A percentile compares a stretch with the other conserved stretches of the same genome.
phyloP scores from a whole-genome alignment of 139 green algal genomes.

The Pseudopediastrum boryanum region DNA sequence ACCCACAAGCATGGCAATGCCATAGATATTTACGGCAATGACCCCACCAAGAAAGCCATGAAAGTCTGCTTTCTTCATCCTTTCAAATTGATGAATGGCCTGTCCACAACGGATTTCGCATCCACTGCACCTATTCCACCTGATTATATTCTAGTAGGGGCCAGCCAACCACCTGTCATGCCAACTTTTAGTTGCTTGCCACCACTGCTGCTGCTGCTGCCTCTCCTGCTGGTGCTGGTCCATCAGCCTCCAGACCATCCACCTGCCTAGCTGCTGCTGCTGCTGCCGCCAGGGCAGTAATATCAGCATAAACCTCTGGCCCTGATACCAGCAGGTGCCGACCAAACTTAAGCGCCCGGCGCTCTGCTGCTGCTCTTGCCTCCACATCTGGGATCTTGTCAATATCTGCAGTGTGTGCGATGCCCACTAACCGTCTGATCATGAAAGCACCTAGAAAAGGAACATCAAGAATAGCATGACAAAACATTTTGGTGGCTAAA shows the following conservation, averaged over 20 bases:
- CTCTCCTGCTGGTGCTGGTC: not conserved
- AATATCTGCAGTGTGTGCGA: slow-evolving; percentile 95
- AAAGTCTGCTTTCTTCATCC: too few relatives aligned
- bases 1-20: too few relatives aligned
- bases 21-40: too few relatives aligned
- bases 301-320: slow-evolving; percentile 5
- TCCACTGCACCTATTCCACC: too few relatives aligned
- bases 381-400: slow-evolving; percentile 83
- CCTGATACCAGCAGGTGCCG: slow-evolving; percentile 63
- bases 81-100: too few relatives aligned
- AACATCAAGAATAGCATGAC: not conserved
- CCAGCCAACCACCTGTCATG: too few relatives aligned
- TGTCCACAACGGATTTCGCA: too few relatives aligned
- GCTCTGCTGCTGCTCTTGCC: slow-evolving; percentile 77
- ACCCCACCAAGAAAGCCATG: too few relatives aligned
- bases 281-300: slow-evolving; percentile 8
- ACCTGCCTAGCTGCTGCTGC: slow-evolving; percentile 10
- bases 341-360: slow-evolving; percentile 77
- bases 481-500: too few relatives aligned
- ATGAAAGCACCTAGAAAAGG: slow-evolving; percentile 72
- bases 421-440: slow-evolving; percentile 88
- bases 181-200: too few relatives aligned
- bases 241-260: slow-evolving; percentile 11
- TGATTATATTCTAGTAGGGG: too few relatives aligned
- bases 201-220: not conserved